phyloP scores from a whole-genome alignment of 495 filamentous ascomycete species.

The Aspergillus haitiensis region DNA sequence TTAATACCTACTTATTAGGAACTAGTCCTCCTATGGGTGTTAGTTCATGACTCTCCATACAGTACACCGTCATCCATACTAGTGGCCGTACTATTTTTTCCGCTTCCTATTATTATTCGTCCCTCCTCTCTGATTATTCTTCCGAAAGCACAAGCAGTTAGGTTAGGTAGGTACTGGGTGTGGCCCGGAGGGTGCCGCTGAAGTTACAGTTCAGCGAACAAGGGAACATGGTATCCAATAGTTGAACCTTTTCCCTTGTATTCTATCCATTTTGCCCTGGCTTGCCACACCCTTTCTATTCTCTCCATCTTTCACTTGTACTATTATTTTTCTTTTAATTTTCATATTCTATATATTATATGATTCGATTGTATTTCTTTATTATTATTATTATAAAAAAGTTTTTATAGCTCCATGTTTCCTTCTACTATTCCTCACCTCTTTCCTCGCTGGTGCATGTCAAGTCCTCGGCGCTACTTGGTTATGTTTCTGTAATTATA shows the following conservation, averaged over 20 bases:
- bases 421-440: background rate
- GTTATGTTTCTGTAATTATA: background rate
- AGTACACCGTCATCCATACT: constrained; percentile 16
- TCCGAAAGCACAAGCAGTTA: constrained; percentile 11
- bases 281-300: constrained; percentile 13
- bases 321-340: constrained; percentile 4
- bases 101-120: constrained; percentile 30
- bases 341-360: background rate
- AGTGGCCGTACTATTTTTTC: constrained; percentile 27
- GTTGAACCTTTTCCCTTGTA: constrained; percentile 2
- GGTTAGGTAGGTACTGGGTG: background rate
- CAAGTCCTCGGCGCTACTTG: background rate
- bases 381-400: too few species aligned
- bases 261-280: background rate
- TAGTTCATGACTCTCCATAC: constrained; percentile 15
- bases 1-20: background rate
- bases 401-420: background rate
- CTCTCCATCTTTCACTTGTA: background rate
- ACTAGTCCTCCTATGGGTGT: constrained; percentile 9
- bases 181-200: background rate
- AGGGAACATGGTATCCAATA: constrained; percentile 13
- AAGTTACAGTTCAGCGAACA: constrained; percentile 1
- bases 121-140: constrained; percentile 15
- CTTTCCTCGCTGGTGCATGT: background rate
- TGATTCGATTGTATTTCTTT: too few species aligned